These are phyloP conservation scores for Candida bentonensis DNA, from an alignment of 805 yeast species.

Conservation along the genomic window DNA sequence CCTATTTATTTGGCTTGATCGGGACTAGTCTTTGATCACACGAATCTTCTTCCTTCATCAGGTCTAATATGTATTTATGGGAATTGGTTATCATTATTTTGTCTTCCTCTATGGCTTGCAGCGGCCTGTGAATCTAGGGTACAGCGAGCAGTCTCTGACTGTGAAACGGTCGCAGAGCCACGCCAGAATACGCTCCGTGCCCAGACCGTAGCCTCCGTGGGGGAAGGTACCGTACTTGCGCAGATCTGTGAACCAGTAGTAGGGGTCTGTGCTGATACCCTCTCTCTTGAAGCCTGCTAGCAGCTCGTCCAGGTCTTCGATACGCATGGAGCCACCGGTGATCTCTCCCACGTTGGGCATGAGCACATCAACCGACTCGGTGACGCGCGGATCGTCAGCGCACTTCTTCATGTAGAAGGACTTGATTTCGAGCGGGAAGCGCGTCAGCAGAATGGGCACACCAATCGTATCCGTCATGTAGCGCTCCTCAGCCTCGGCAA, in stretches of 20 bases:
- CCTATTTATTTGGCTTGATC: background rate
- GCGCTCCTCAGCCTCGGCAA: slow-evolving; percentile 99
- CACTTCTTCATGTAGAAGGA: slow-evolving; percentile 97
- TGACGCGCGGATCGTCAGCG: slow-evolving; percentile 79
- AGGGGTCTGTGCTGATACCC: slow-evolving; percentile 63
- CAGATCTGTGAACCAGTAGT: slow-evolving; percentile 94
- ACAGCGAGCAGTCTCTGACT: slow-evolving; percentile 94
- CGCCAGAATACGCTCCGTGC: slow-evolving; percentile 95
- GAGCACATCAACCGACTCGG: slow-evolving; percentile 95
- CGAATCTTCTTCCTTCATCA: background rate
- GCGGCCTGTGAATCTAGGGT: slow-evolving; percentile 96
- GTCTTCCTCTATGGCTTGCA: slow-evolving; percentile 61
- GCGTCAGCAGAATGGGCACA: slow-evolving; percentile 78
- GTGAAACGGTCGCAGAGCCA: slow-evolving; percentile 98
- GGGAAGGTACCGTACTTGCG: slow-evolving; percentile 96
- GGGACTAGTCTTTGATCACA: background rate
- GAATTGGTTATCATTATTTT: background rate
- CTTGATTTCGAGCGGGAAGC: slow-evolving; percentile 95
- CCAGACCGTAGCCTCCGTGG: slow-evolving; percentile 98
- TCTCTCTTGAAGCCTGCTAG: slow-evolving; percentile 88
- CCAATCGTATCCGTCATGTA: slow-evolving; percentile 94
- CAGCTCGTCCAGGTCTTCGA: slow-evolving; percentile 64
- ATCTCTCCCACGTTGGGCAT: slow-evolving; percentile 99
- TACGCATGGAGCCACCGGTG: slow-evolving; percentile 99
- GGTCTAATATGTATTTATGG: background rate